Conservation (phyloP, 2,329 filamentous ascomycete species). For the Diplodia mutila region DNA sequence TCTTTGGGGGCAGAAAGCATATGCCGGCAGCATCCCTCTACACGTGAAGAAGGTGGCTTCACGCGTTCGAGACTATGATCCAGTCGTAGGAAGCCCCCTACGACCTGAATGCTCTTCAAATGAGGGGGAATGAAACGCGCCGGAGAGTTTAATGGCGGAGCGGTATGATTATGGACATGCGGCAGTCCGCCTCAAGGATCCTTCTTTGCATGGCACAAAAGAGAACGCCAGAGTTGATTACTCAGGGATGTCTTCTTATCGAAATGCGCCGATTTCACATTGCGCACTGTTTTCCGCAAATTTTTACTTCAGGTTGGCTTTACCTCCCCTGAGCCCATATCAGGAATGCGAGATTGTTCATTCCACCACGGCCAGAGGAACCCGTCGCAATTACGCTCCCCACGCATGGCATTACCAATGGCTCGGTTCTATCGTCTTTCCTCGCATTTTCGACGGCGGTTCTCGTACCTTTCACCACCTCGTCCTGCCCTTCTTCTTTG, state of each 20-base stretch:
- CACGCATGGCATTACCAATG: slow-evolving; percentile 50
- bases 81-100: neutral
- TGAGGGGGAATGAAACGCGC: neutral
- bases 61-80: neutral
- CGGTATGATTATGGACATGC: neutral
- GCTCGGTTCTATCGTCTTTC: slow-evolving; percentile 47
- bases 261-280: neutral
- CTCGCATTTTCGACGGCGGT: slow-evolving; percentile 49
- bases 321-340: neutral
- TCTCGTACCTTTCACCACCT: slow-evolving; percentile 40
- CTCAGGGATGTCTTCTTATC: neutral
- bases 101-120: neutral
- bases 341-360: neutral
- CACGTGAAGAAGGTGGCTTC: neutral
- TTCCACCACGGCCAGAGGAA: slow-evolving; percentile 49
- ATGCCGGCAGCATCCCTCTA: neutral
- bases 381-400: slow-evolving; percentile 54
- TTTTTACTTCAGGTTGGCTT: neutral
- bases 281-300: neutral
- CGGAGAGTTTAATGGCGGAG: neutral
- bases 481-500: slow-evolving; percentile 31
- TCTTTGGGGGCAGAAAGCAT: neutral
- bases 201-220: neutral
- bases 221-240: neutral
- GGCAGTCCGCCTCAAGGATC: neutral